Evolutionary conservation across 352 stramenopile genomes (phyloP), one percentile per base, ranked within the genome.

Genomic region (Plasmopara muralis): DNA sequence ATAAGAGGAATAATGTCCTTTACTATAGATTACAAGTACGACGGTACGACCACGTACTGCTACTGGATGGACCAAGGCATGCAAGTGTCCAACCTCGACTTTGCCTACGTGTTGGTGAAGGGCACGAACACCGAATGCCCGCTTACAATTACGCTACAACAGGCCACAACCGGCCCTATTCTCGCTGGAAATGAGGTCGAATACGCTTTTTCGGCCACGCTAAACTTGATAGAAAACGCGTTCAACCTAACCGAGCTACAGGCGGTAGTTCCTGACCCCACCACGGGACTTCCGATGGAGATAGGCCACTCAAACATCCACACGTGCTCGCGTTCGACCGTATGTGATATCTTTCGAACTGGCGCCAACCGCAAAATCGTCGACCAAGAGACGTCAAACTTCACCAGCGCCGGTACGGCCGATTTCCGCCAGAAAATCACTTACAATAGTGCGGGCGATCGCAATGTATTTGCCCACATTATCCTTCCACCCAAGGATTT

Each of bases 251-350:
- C 69, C n/a, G 34, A 69, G 38, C 67, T 90, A n/a, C 57, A 85
- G 47, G 55, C 65, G 10, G 76, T 60, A 2, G 74, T 87, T 12
- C 69, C 70, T 0, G 75, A 85, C 50, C 77, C 74, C 31, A 62
- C 52, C 7, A 88, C 75, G 37, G 62, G 66, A 0, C 60, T 74
- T 13, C 71, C 80, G 12, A 77, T 81, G 62, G 62, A 90, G 60
- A 77, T 90, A 50, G 75, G 65, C 12, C 80, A 90, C 63, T 66
- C 80, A 33, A 90, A 90, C 59, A 64, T 90, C 40, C 80, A 90
- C 65, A 75, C 80, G 51, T 90, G 80, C 57, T 72, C 64, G 38
- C 69, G 67, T 39, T 77, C 75, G 20, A 84, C 77, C 4, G 67
- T 85, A 35, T 90, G 80, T 49, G 80, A 90, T 55, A 70, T 87